These are phyloP conservation scores for Endocalyx cinctus DNA, from an alignment of 2,329 filamentous ascomycete species.

Conservation along the genomic window DNA sequence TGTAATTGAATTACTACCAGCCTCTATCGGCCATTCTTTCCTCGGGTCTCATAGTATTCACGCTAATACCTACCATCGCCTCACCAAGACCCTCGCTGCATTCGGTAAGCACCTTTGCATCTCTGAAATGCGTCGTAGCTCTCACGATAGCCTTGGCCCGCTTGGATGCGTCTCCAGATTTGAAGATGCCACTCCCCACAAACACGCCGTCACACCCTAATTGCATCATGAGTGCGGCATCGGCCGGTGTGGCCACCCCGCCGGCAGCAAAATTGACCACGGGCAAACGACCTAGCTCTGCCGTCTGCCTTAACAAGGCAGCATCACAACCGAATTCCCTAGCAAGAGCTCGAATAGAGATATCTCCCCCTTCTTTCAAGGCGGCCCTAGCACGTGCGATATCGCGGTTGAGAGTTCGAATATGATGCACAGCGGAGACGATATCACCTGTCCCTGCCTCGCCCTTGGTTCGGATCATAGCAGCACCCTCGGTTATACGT, in stretches of 20 bases:
- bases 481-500: slow-evolving; percentile 86
- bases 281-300: slow-evolving; percentile 79
- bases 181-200: slow-evolving; percentile 96
- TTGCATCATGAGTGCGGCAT: slow-evolving; percentile 98
- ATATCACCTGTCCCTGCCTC: slow-evolving; percentile 97
- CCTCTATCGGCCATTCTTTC: slow-evolving; percentile 83
- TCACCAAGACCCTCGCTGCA: slow-evolving; percentile 88
- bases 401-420: slow-evolving; percentile 81
- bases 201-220: slow-evolving; percentile 97
- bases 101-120: slow-evolving; percentile 80
- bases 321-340: slow-evolving; percentile 77
- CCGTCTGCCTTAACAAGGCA: slow-evolving; percentile 77
- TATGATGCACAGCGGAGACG: slow-evolving; percentile 93
- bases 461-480: slow-evolving; percentile 98
- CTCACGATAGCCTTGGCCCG: slow-evolving; percentile 91
- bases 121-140: slow-evolving; percentile 85
- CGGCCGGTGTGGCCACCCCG: slow-evolving; percentile 97
- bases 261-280: slow-evolving; percentile 98
- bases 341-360: slow-evolving; percentile 64
- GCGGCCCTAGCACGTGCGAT: slow-evolving; percentile 77
- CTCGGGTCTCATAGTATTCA: slow-evolving; percentile 66
- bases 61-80: slow-evolving; percentile 96
- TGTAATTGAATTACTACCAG: too few species aligned
- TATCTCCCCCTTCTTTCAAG: slow-evolving; percentile 49
- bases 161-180: slow-evolving; percentile 85